Percentiles rank a stretch among this genome's conserved stretches.
phyloP scores from a whole-genome alignment of 768 basidiomycete genomes.

The Hemileccinum rubropunctum region DNA sequence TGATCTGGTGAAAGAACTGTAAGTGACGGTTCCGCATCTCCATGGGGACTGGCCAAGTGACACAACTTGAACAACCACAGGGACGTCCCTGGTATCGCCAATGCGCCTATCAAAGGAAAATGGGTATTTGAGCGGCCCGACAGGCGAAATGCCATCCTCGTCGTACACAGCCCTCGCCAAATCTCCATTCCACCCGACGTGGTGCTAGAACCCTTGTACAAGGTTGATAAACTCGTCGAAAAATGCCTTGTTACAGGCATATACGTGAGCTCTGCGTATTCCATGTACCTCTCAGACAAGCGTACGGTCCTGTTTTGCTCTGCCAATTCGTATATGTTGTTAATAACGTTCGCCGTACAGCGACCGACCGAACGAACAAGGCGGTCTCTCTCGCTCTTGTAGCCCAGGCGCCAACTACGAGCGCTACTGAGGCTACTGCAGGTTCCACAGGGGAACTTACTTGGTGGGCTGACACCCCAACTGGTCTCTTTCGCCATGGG shows the following conservation, averaged over 20 bases:
- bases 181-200: constrained; percentile 15
- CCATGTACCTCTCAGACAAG: constrained; percentile 33
- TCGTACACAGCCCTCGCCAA: constrained; percentile 30
- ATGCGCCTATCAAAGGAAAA: constrained; percentile 29
- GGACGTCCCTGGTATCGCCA: constrained; percentile 16
- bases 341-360: constrained; percentile 10
- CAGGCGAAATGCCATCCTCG: constrained; percentile 31
- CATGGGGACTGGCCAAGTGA: neutral
- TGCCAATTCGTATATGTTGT: neutral
- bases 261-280: constrained; percentile 29
- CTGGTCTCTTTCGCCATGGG: neutral
- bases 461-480: neutral
- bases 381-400: constrained; percentile 21
- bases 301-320: constrained; percentile 1
- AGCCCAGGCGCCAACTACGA: constrained; percentile 7
- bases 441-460: neutral
- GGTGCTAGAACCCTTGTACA: constrained; percentile 25
- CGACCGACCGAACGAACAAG: constrained; percentile 5
- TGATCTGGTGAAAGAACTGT: constrained; percentile 17
- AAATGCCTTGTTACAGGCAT: constrained; percentile 33
- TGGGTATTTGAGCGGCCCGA: constrained; percentile 28
- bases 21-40: neutral
- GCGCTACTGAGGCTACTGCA: neutral
- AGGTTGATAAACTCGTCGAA: constrained; percentile 24
- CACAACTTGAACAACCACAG: constrained; percentile 1